These are phyloP conservation scores for Inga laurina DNA, from an alignment of 306 rosid genomes.

Conservation along the genomic window DNA sequence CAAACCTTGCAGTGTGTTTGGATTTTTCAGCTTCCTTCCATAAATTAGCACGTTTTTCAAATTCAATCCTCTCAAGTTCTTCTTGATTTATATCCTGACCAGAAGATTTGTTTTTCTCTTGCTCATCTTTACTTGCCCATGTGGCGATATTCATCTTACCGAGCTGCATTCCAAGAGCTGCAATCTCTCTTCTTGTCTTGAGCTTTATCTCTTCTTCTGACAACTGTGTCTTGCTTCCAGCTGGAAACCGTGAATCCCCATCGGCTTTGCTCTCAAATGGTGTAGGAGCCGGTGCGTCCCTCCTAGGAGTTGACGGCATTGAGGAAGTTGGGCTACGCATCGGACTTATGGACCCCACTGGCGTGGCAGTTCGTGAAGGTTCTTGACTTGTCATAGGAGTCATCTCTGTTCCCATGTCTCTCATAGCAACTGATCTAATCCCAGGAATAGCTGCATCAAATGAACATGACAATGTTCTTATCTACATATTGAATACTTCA, in stretches of 20 bases:
- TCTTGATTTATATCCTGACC: constrained; percentile 28
- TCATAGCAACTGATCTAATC: constrained; percentile 89
- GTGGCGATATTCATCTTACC: constrained; percentile 93
- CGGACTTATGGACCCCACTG: constrained; percentile 80
- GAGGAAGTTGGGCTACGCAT: constrained; percentile 83
- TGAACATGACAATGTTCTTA: constrained; percentile 27
- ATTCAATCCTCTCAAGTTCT: constrained; percentile 64
- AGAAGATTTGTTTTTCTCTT: constrained; percentile 44
- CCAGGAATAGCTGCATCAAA: constrained; percentile 62
- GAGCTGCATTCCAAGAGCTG: constrained; percentile 88
- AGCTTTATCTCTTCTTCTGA: constrained; percentile 86
- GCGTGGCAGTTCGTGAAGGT: constrained; percentile 92
- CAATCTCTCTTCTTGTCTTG: constrained; percentile 88
- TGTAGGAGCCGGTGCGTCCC: constrained; percentile 74
- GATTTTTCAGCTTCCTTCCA: constrained; percentile 96
- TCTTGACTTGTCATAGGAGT: constrained; percentile 92
- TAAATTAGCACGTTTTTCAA: constrained; percentile 71
- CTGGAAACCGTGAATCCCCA: constrained; percentile 39
- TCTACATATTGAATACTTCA: constrained; percentile 3
- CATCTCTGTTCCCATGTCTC: constrained; percentile 99
- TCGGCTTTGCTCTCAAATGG: constrained; percentile 44
- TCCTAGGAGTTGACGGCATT: constrained; percentile 80
- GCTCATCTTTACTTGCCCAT: constrained; percentile 90
- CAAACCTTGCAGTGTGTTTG: constrained; percentile 83
- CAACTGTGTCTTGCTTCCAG: constrained; percentile 48